A percentile compares a stretch with the other conserved stretches of the same genome.
phyloP scores from a whole-genome alignment of 2,329 filamentous ascomycete species.

The Hypoxylon sp. region DNA sequence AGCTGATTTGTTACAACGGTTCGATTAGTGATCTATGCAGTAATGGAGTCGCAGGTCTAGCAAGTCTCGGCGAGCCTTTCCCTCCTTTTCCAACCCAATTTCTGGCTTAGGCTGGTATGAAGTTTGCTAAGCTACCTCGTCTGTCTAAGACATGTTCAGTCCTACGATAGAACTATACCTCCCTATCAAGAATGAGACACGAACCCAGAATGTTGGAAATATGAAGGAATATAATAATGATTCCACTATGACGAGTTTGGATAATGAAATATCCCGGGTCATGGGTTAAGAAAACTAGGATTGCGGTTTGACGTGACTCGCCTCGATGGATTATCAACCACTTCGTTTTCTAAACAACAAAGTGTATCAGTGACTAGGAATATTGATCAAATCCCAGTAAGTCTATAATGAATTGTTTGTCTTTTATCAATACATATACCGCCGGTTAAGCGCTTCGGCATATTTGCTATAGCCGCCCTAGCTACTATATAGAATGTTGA shows the following conservation, averaged over 20 bases:
- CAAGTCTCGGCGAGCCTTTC: not conserved
- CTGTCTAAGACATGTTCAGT: not conserved
- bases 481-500: constrained; percentile 6
- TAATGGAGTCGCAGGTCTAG: not conserved
- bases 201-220: not conserved
- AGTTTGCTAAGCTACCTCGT: no score
- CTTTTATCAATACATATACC: not conserved
- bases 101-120: not conserved
- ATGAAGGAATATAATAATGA: not conserved
- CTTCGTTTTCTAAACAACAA: not conserved
- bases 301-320: constrained; percentile 19
- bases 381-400: constrained; percentile 5
- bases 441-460: constrained; percentile 5
- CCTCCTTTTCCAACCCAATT: not conserved
- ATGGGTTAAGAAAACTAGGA: constrained; percentile 9
- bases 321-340: not conserved
- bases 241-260: not conserved
- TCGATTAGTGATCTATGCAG: not conserved
- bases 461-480: constrained; percentile 15
- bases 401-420: not conserved
- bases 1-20: not conserved
- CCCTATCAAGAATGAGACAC: not conserved
- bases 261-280: not conserved
- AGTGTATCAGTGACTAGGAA: not conserved
- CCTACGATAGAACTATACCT: not conserved